Percentiles rank a stretch among this genome's conserved stretches.
Conservation (phyloP, 1,284 basidiomycete genomes). For the Pyrrhoderma noxium region DNA sequence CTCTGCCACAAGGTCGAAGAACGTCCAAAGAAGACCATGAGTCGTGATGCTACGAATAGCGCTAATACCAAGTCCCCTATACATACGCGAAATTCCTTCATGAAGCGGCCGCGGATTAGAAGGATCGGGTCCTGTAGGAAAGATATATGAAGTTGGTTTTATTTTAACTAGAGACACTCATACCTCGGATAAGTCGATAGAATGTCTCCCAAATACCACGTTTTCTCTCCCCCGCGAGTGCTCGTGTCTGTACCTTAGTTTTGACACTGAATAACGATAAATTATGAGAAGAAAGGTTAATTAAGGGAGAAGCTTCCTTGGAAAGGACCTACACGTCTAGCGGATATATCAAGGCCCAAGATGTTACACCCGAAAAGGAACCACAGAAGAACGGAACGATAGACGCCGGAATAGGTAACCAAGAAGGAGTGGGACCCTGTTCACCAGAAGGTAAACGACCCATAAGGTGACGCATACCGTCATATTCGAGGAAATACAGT, state of each 20-base stretch:
- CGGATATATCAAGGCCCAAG: conserved; percentile 80
- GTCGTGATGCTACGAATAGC: conserved; percentile 77
- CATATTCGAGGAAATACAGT: conserved; percentile 84
- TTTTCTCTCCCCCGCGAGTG: conserved; percentile 67
- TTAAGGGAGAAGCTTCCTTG: background rate
- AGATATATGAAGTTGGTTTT: background rate
- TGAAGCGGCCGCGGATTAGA: conserved; percentile 61
- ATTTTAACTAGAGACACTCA: conserved; percentile 9
- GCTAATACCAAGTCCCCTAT: conserved; percentile 80
- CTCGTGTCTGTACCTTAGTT: conserved; percentile 87
- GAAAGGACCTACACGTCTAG: conserved; percentile 61
- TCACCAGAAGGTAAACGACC: conserved; percentile 65
- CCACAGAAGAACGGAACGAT: conserved; percentile 83
- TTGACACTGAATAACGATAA: conserved; percentile 56
- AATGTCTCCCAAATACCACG: conserved; percentile 69
- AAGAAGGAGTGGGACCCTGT: conserved; percentile 66
- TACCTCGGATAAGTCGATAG: conserved; percentile 68
- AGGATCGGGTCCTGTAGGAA: conserved; percentile 60
- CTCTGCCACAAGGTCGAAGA: conserved; percentile 68
- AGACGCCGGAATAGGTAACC: conserved; percentile 70
- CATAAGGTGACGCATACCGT: conserved; percentile 71
- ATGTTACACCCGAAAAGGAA: conserved; percentile 75
- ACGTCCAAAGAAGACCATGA: conserved; percentile 76
- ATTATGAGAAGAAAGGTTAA: background rate
- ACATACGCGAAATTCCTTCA: conserved; percentile 67